A percentile compares a stretch with the other conserved stretches of the same genome.
phyloP scores from a whole-genome alignment of 768 basidiomycete genomes.

The Lentinula detonsa region DNA sequence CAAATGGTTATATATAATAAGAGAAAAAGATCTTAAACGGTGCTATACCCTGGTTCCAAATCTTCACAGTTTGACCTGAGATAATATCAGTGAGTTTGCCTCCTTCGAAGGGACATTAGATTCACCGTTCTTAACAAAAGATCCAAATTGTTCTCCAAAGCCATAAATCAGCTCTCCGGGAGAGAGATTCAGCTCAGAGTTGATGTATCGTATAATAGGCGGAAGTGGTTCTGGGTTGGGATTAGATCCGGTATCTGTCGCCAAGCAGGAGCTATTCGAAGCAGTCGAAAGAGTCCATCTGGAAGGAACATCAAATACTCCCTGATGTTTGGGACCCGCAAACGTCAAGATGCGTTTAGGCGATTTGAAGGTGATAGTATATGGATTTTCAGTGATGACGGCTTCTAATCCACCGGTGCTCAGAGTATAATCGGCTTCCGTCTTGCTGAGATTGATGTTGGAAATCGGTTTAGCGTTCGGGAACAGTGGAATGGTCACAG shows the following conservation, averaged over 20 bases:
- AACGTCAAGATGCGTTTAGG: conserved; percentile 37
- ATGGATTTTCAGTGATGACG: conserved; percentile 53
- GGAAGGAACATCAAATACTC: conserved; percentile 48
- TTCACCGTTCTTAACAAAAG: conserved; percentile 72
- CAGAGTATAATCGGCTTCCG: conserved; percentile 24
- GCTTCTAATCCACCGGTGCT: conserved; percentile 45
- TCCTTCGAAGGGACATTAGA: not conserved
- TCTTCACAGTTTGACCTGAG: conserved; percentile 48
- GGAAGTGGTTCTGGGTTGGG: conserved; percentile 39
- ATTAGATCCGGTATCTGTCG: conserved; percentile 53
- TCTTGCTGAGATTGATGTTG: conserved; percentile 31
- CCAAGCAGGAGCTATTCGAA: conserved; percentile 49
- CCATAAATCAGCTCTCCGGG: conserved; percentile 73
- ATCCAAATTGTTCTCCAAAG: conserved; percentile 69
- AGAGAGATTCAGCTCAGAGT: conserved; percentile 57
- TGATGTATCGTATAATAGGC: conserved; percentile 38
- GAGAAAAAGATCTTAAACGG: not conserved
- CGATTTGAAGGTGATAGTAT: conserved; percentile 57
- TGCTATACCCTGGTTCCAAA: conserved; percentile 52
- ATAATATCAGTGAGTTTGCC: not conserved
- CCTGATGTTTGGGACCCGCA: conserved; percentile 51
- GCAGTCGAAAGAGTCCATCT: conserved; percentile 46
- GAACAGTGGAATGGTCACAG: conserved; percentile 52
- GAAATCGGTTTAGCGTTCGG: conserved; percentile 49
- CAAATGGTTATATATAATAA: not conserved